Evolutionary conservation across 2,329 filamentous ascomycete species (phyloP).

Genomic region (Epichloe typhina): DNA sequence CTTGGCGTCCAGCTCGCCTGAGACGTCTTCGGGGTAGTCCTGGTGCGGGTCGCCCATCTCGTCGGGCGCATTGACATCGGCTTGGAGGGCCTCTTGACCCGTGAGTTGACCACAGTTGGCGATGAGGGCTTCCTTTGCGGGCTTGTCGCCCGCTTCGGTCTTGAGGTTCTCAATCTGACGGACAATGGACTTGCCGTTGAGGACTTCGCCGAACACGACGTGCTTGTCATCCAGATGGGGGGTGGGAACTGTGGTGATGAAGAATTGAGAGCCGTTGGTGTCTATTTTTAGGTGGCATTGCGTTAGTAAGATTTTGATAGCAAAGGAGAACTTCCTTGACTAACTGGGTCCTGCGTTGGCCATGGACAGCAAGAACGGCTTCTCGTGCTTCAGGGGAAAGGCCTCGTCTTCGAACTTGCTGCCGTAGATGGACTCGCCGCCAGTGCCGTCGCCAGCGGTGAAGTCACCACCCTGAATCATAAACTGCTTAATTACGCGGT

Average conservation of each 20-base stretch:
- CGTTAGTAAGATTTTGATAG: slow-evolving; percentile 1
- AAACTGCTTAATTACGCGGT: slow-evolving; percentile 95
- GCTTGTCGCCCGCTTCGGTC: slow-evolving; percentile 67
- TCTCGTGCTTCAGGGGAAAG: slow-evolving; percentile 82
- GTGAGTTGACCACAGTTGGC: slow-evolving; percentile 75
- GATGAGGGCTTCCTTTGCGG: slow-evolving; percentile 58
- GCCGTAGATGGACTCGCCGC: slow-evolving; percentile 94
- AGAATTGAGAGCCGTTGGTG: slow-evolving; percentile 97
- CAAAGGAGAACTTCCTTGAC: slow-evolving; percentile 14
- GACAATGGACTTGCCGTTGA: slow-evolving; percentile 82
- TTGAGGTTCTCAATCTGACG: slow-evolving; percentile 78
- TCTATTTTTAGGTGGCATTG: slow-evolving; percentile 28
- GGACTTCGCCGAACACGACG: slow-evolving; percentile 90
- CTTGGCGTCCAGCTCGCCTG: slow-evolving; percentile 46
- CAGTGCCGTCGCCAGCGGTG: slow-evolving; percentile 85
- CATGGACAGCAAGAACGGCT: slow-evolving; percentile 91
- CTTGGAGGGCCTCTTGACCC: slow-evolving; percentile 53
- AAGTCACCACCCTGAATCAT: slow-evolving; percentile 97
- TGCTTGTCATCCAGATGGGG: slow-evolving; percentile 94
- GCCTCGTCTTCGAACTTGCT: slow-evolving; percentile 97
- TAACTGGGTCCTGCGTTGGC: slow-evolving; percentile 86
- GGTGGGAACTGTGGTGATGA: slow-evolving; percentile 90
- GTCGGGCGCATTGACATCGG: slow-evolving; percentile 59
- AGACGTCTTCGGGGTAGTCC: slow-evolving; percentile 84
- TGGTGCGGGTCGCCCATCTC: slow-evolving; percentile 82